Conservation (phyloP, 169 alveolate species). For the Nephromyces sp. region DNA sequence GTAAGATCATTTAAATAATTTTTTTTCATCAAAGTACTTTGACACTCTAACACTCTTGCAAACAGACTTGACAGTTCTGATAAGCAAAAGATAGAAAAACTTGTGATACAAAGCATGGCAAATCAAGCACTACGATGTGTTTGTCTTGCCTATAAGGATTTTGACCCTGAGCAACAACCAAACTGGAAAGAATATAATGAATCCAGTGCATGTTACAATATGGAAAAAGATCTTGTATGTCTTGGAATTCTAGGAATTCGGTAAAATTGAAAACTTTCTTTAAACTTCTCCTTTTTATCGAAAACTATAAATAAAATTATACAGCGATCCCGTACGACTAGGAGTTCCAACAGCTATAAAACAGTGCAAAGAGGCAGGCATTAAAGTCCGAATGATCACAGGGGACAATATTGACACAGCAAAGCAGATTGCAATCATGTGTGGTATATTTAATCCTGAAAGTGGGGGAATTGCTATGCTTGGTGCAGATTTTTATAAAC, state of each 20-base stretch:
- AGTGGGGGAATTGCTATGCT: conserved; percentile 8
- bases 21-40: too few relatives aligned
- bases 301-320: background rate
- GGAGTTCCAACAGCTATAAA: conserved; percentile 68
- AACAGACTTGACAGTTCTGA: conserved; percentile 27
- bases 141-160: conserved; percentile 66
- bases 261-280: background rate
- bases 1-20: too few relatives aligned
- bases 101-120: conserved; percentile 55
- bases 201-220: background rate
- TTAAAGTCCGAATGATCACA: conserved; percentile 77
- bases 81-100: conserved; percentile 29
- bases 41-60: background rate
- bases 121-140: conserved; percentile 62
- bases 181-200: background rate
- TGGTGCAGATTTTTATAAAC: conserved; percentile 8
- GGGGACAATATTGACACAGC: conserved; percentile 77
- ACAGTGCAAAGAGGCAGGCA: conserved; percentile 64
- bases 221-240: conserved; percentile 38
- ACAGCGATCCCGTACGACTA: conserved; percentile 50
- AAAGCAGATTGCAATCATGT: conserved; percentile 63
- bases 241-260: conserved; percentile 65
- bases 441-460: conserved; percentile 49
- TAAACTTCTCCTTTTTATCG: background rate
- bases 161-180: conserved; percentile 4